Evolutionary conservation across 371 early-diverging fungal genomes (phyloP).

Genomic region (Apophysomyces elegans): DNA sequence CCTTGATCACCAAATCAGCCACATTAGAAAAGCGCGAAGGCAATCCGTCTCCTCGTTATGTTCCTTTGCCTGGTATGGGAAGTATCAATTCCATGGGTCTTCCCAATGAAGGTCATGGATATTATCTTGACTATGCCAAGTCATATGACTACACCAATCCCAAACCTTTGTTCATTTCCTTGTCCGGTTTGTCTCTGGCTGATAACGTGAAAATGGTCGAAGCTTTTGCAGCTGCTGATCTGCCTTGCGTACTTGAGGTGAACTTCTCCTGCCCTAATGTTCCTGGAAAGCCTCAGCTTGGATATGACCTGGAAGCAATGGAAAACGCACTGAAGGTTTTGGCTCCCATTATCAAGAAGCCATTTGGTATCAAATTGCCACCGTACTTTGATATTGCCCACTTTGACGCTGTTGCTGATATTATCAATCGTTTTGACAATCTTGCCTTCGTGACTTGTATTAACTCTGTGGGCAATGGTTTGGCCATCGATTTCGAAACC

Average conservation of each 20-base stretch:
- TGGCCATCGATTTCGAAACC: slow-evolving; percentile 55
- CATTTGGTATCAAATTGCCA: slow-evolving; percentile 57
- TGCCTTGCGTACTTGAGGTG: slow-evolving; percentile 49
- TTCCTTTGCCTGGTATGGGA: slow-evolving; percentile 39
- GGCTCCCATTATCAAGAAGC: slow-evolving; percentile 51
- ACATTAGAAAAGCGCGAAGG: slow-evolving; percentile 47
- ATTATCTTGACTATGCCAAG: slow-evolving; percentile 51
- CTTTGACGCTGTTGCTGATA: slow-evolving; percentile 47
- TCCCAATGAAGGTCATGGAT: slow-evolving; percentile 52
- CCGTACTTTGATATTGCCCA: slow-evolving; percentile 60
- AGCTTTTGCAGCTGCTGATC: slow-evolving; percentile 43
- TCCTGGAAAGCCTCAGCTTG: slow-evolving; percentile 54
- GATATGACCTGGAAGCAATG: slow-evolving; percentile 56
- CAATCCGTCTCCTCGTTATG: slow-evolving; percentile 53
- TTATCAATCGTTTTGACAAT: slow-evolving; percentile 49
- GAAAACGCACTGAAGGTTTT: slow-evolving; percentile 42
- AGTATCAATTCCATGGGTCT: slow-evolving; percentile 60
- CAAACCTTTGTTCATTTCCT: slow-evolving; percentile 54
- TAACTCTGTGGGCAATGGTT: slow-evolving; percentile 56
- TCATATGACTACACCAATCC: slow-evolving; percentile 40
- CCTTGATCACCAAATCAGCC: slow-evolving; percentile 56
- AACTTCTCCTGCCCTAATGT: slow-evolving; percentile 60
- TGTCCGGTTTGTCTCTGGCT: slow-evolving; percentile 48
- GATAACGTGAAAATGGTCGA: slow-evolving; percentile 53
- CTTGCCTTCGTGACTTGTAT: slow-evolving; percentile 52